Base-by-base conservation (phyloP, 2,329 filamentous ascomycete species). In the Alternaria metachromatica region DNA sequence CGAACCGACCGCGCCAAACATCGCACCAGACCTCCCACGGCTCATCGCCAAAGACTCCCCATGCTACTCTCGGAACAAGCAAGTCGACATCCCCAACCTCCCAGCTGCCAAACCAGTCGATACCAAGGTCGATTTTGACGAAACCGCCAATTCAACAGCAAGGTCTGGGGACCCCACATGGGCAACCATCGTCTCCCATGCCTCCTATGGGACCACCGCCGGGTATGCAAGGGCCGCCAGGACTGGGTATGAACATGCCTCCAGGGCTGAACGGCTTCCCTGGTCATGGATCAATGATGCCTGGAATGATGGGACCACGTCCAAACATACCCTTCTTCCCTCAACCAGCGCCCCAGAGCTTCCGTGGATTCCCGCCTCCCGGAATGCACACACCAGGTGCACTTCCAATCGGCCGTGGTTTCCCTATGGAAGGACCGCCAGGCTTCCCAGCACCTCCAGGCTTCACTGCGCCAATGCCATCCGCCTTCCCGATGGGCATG, bases 21-120 rank as follows among this genome's bases (percentile, higher is more conserved):
- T 96, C 93, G 9, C 93, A 96, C 67, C 93, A 96, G 77, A 90
- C 90, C 25, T 89, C 89, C 10, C 88, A 90, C 75, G 84, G 87
- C 8, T 87, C 88, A 7, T 90, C 89, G 55, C 92, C 93, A 4
- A 89, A 91, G 65, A 87, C 89, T 3, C 90, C 92, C 1, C 88
- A 91, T 59, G 72, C 79, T 23, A 80, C 79, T 12, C 78, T 80
- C 28, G 80, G 76, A 13, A 79, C 81, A 10, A 82, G 75, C 86
- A 90, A 66, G 81, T 82, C 87, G 0, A 84, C 84, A 26, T 89
- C 88, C 54, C 88, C 88, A 12, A 82, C 86, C 61, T 90, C 88
- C 25, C 88, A 92, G 13, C 83, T 87, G 41, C 90, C 92, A 67
- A 86, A 86, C 48, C 90, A 89, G 63, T 89, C 88, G 18, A 87